A percentile compares a stretch with the other conserved stretches of the same genome.
Conservation (phyloP, 345 rosid species). For the Boechera stricta region DNA sequence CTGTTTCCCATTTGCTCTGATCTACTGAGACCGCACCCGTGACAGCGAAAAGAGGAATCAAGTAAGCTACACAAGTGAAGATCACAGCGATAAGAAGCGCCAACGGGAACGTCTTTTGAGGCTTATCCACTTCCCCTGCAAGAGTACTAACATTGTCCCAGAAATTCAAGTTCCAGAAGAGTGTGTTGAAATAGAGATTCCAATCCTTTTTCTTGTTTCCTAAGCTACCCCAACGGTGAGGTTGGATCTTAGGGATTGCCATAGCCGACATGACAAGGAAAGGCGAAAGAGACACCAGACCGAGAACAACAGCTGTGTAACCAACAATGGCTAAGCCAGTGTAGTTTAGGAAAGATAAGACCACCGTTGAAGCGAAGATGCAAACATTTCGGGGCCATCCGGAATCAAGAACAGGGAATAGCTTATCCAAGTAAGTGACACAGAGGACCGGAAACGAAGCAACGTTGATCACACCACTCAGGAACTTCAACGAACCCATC, state of each 20-base stretch:
- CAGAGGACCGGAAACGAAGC: slow-evolving; percentile 81
- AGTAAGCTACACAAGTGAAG: slow-evolving; percentile 79
- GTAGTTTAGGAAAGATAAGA: slow-evolving; percentile 69
- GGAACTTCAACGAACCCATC: slow-evolving; percentile 85
- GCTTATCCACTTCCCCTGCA: slow-evolving; percentile 80
- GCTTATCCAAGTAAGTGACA: slow-evolving; percentile 62
- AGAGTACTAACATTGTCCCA: slow-evolving; percentile 93
- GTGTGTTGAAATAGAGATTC: slow-evolving; percentile 84
- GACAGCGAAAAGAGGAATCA: slow-evolving; percentile 81
- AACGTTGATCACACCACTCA: slow-evolving; percentile 80
- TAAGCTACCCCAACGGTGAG: slow-evolving; percentile 71
- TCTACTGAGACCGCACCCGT: slow-evolving; percentile 69
- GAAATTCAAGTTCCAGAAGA: slow-evolving; percentile 91
- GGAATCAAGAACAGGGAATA: slow-evolving; percentile 52
- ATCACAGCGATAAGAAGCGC: slow-evolving; percentile 71
- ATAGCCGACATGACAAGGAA: slow-evolving; percentile 68
- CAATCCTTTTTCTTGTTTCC: slow-evolving; percentile 72
- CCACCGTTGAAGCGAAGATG: slow-evolving; percentile 47
- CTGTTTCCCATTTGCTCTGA: slow-evolving; percentile 67
- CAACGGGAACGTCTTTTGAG: slow-evolving; percentile 69
- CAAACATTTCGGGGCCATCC: slow-evolving; percentile 67
- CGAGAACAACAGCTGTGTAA: slow-evolving; percentile 68
- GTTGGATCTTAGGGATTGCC: slow-evolving; percentile 73
- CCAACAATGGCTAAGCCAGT: slow-evolving; percentile 79
- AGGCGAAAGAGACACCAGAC: slow-evolving; percentile 73